These are phyloP conservation scores for Cocos nucifera DNA, from an alignment of 176 grass and related monocot species.

Conservation along the genomic window DNA sequence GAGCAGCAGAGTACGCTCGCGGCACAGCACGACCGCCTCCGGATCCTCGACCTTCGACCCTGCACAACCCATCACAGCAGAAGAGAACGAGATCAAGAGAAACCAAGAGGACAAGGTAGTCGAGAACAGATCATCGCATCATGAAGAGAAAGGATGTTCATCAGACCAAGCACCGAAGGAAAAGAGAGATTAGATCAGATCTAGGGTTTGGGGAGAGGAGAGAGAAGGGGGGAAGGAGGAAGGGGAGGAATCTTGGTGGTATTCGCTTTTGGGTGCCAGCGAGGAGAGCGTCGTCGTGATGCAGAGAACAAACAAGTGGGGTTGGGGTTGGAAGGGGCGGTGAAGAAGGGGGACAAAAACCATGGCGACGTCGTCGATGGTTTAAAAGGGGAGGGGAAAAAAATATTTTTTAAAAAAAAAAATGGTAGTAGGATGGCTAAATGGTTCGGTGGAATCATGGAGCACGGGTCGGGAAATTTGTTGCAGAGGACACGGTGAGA, in stretches of 20 bases:
- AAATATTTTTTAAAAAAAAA: too few species aligned
- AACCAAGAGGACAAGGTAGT: not conserved
- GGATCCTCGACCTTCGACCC: constrained; percentile 72
- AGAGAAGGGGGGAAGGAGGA: constrained; percentile 21
- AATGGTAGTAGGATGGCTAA: too few species aligned
- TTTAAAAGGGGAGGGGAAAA: too few species aligned
- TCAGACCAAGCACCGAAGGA: too few species aligned
- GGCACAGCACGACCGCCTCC: constrained; percentile 61
- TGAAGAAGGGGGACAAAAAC: not conserved
- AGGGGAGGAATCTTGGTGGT: too few species aligned
- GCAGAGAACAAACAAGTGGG: constrained; percentile 14
- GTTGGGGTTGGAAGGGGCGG: constrained; percentile 12
- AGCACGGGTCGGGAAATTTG: too few species aligned
- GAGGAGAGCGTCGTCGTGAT: constrained; percentile 38
- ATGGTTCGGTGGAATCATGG: too few species aligned
- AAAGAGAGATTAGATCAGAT: constrained; percentile 30
- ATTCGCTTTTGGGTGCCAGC: too few species aligned
- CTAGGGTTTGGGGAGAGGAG: constrained; percentile 22
- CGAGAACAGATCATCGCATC: not conserved
- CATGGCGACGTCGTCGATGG: too few species aligned
- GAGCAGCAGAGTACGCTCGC: constrained; percentile 37
- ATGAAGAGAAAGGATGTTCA: too few species aligned
- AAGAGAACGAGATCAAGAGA: not conserved
- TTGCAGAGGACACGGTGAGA: not conserved
- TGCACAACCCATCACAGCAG: constrained; percentile 66